Evolutionary conservation across 306 rosid species (phyloP).

Genomic region (Senna siamea): DNA sequence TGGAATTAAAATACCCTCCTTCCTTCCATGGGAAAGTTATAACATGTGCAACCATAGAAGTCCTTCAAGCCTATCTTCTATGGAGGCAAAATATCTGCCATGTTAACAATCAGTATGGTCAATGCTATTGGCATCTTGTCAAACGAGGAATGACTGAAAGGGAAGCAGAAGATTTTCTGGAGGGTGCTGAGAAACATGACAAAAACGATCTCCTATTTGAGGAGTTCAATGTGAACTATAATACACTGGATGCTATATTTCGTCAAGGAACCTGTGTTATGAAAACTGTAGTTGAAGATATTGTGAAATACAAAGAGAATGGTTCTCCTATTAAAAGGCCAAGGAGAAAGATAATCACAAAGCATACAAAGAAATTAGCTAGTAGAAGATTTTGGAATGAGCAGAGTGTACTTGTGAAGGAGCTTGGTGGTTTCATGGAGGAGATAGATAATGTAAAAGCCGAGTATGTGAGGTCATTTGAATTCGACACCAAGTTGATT

Average conservation of each 20-base stretch:
- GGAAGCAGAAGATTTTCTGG: slow-evolving; percentile 56
- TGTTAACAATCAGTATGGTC: slow-evolving; percentile 58
- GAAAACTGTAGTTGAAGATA: slow-evolving; percentile 59
- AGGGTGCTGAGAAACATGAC: slow-evolving; percentile 60
- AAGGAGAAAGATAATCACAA: slow-evolving; percentile 52
- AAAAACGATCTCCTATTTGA: slow-evolving; percentile 66
- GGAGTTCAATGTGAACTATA: slow-evolving; percentile 66
- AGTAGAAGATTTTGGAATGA: slow-evolving; percentile 66
- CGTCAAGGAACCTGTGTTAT: slow-evolving; percentile 85
- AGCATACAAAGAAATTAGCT: slow-evolving; percentile 67
- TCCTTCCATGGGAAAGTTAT: slow-evolving; percentile 64
- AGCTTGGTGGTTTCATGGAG: slow-evolving; percentile 68
- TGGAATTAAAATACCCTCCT: slow-evolving; percentile 60
- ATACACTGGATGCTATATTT: slow-evolving; percentile 53
- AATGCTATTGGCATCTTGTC: slow-evolving; percentile 74
- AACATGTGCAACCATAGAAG: slow-evolving; percentile 66
- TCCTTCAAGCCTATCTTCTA: slow-evolving; percentile 78
- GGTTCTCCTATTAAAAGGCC: slow-evolving; percentile 70
- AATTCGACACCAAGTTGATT: slow-evolving; percentile 63
- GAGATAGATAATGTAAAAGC: slow-evolving; percentile 67
- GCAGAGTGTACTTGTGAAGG: slow-evolving; percentile 62
- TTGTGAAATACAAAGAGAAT: slow-evolving; percentile 65
- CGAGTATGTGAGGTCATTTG: slow-evolving; percentile 75
- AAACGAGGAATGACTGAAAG: slow-evolving; percentile 59
- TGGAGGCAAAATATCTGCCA: slow-evolving; percentile 90